Evolutionary conservation across 306 rosid genomes (phyloP).

Genomic region (Cucumis cinereus): DNA sequence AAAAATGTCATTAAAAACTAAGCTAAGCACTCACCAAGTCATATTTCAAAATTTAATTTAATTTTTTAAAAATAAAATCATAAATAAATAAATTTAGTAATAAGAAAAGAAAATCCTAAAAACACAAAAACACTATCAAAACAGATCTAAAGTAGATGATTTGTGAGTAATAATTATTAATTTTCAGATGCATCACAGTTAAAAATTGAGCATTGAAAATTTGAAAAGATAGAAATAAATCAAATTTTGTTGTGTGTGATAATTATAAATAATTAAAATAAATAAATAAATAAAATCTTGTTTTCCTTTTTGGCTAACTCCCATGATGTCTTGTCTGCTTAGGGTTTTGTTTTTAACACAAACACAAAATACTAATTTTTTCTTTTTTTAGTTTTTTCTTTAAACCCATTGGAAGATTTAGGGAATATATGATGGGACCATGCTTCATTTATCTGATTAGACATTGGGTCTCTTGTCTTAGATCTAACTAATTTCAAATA

Average conservation of each 20-base stretch:
- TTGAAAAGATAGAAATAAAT: not conserved
- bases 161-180: not conserved
- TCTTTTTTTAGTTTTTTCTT: not conserved
- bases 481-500: not conserved
- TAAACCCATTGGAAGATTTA: conserved; percentile 14
- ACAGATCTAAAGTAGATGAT: not conserved
- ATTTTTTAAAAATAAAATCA: not conserved
- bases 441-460: not conserved
- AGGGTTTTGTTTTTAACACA: not conserved
- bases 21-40: too few species aligned
- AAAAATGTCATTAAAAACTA: not conserved
- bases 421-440: conserved; percentile 36
- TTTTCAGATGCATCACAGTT: not conserved
- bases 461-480: not conserved
- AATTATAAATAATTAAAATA: too few species aligned
- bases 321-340: conserved; percentile 28
- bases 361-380: not conserved
- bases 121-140: not conserved
- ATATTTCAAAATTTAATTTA: too few species aligned
- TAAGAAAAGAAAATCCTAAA: not conserved
- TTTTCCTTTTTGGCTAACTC: conserved; percentile 10
- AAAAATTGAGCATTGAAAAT: not conserved
- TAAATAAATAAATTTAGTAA: not conserved
- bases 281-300: not conserved
- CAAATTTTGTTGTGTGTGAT: not conserved